Base-by-base conservation (phyloP, 164 flowering plant genomes). In the Piper longum region DNA sequence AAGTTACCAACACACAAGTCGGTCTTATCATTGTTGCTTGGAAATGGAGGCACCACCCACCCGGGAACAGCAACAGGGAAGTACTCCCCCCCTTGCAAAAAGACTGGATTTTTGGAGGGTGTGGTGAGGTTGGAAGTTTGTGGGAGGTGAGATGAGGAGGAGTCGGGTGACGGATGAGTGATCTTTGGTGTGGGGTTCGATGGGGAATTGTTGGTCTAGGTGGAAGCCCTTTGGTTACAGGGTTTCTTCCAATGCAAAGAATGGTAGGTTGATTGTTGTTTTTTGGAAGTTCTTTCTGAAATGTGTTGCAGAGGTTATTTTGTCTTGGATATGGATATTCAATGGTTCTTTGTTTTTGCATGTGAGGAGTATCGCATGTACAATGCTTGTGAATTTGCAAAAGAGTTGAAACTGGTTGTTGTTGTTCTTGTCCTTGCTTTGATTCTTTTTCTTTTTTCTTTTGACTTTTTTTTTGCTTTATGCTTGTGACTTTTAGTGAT, bases 121-220 rank as follows among this genome's bases (percentile, higher is more conserved):
- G 14, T 26, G 36, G 8, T 57, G 39, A 41, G 14, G 36, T 36
- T 57, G 36, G 36, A 26, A 26, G 39, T 7, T 41, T 7, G 39
- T 9, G 26, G 18, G 60, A 57, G 26, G 4, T 57, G 60, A 36
- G 16, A 36, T 18, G 60, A 26, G 58, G 58, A 36, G 60, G 16
- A 26, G 64, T 69, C 61, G 73, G 70, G 59, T 16, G 64, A 16
- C 56, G 43, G 7, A 39, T 44, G 58, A 56, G 39, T 62, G 26
- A 39, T 41, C 42, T 41, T 36, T 5, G 44, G 45, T 65, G 43
- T 64, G 45, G 59, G 59, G 54, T 60, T 54, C 60, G 63, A 66
- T 66, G 95, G 91, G 95, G 56, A 87, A 85, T 71, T 82, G 87
- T 75, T 80, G 78, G 66, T 83, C 67, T 75, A 66, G 76, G 64